phyloP scores from a whole-genome alignment of 2,329 filamentous ascomycete species.

The Thelonectria blattea region DNA sequence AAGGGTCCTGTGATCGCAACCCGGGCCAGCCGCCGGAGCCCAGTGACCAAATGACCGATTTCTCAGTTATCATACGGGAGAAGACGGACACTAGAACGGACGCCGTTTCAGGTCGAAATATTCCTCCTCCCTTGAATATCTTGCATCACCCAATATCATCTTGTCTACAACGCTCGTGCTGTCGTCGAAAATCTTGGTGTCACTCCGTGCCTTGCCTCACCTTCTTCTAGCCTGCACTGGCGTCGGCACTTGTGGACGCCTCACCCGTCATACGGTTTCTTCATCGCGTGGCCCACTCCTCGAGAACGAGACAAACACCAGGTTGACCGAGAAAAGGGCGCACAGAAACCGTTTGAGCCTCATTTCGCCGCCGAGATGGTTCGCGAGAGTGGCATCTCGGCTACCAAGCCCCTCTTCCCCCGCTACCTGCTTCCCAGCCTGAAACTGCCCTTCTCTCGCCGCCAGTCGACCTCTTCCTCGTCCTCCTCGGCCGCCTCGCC shows the following conservation, averaged over 20 bases:
- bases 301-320: slow-evolving; percentile 9
- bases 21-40: slow-evolving; percentile 27
- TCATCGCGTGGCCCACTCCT: neutral
- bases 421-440: slow-evolving; percentile 60
- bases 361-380: slow-evolving; percentile 35
- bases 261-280: slow-evolving; percentile 7
- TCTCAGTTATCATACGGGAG: slow-evolving; percentile 20
- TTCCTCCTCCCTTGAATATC: neutral
- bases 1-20: slow-evolving; percentile 38
- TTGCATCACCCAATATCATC: neutral
- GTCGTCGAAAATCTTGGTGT: slow-evolving; percentile 2
- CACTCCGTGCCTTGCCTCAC: neutral
- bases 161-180: neutral
- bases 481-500: slow-evolving; percentile 38
- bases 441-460: slow-evolving; percentile 54
- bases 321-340: neutral
- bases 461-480: slow-evolving; percentile 46
- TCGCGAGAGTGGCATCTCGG: slow-evolving; percentile 48
- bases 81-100: neutral
- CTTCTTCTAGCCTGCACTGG: neutral
- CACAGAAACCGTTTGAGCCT: slow-evolving; percentile 7
- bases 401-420: slow-evolving; percentile 54
- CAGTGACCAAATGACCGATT: slow-evolving; percentile 32
- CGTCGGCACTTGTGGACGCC: slow-evolving; percentile 8
- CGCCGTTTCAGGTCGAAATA: neutral